phyloP scores from a whole-genome alignment of 306 rosid species.

The Cyclanthera cordifolia region DNA sequence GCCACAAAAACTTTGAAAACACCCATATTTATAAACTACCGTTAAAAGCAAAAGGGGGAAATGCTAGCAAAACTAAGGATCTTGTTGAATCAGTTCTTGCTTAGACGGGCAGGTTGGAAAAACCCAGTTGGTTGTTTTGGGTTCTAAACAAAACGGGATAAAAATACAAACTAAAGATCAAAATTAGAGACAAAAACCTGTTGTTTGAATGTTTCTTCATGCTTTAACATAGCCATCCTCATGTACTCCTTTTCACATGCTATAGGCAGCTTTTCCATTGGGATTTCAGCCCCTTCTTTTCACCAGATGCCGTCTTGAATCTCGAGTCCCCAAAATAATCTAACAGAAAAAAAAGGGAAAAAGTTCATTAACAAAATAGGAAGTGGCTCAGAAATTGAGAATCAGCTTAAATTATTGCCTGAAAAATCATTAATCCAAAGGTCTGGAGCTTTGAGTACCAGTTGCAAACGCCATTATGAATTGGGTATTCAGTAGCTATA shows the following conservation, averaged over 20 bases:
- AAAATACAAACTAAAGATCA: neutral
- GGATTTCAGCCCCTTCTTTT: neutral
- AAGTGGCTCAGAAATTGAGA: neutral
- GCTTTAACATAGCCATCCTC: constrained; percentile 68
- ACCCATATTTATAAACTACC: neutral
- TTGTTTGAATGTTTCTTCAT: constrained; percentile 68
- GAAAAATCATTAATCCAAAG: neutral
- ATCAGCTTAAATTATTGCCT: neutral
- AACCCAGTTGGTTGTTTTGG: neutral
- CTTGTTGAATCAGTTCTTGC: neutral
- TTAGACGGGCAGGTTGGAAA: neutral
- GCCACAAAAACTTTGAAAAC: neutral
- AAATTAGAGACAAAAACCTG: constrained; percentile 39
- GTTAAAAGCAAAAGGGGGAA: neutral
- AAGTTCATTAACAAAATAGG: neutral
- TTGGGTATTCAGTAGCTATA: neutral
- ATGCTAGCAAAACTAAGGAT: neutral
- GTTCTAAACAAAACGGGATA: neutral
- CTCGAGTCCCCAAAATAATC: neutral
- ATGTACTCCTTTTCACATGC: constrained; percentile 56
- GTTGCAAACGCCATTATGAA: neutral
- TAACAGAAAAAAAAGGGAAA: neutral
- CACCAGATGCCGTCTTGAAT: neutral
- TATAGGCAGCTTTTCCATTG: constrained; percentile 61
- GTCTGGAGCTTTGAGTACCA: neutral